Evolutionary conservation across 768 basidiomycete genomes (phyloP), one percentile per base, ranked within the genome.

Genomic region (Collybia sp.): DNA sequence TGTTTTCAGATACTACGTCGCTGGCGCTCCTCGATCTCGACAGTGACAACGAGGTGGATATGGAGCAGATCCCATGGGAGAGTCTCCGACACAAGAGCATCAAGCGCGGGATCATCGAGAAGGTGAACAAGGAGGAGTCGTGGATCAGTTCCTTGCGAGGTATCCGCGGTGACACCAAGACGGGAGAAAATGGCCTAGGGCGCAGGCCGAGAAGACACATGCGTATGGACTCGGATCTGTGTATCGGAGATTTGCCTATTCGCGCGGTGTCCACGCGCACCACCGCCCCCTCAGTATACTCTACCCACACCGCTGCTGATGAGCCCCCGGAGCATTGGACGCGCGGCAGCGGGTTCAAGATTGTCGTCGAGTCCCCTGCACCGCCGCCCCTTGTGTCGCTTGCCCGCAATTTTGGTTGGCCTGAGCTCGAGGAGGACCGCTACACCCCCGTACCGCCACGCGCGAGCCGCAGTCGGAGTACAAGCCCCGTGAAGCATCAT

Each of bases 61-160:
- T 57, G 20, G 58, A 59, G 20, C 40, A 49, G 18, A 46, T 62
- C 6, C 73, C 73, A 0, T 75, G 72, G 63, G 76, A 75, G 46
- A 63, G 67, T 25, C 58, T 76, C 15, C 66, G 73, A 6, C 73
- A 76, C 51, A 74, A 70, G 54, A 75, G 73, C 51, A 77, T 79
- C 54, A 71, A 75, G 42, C 72, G 76, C 8, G 72, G 67, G 9
- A 73, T 80, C 30, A 56, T 79, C 39, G 73, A 72, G 46, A 56
- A 67, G 25, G 67, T 69, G n/a, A 52, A 65, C 61, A 51, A 61
- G 52, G 67, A 66, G 52, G 62, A 58, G 16, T 25, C 25, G 25
- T 62, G 61, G 53, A 60, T 64, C 43, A 58, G 67, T 40, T 65
- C 60, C 5, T 59, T 65, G 4, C 56, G 67, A 31, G 57, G 59